Evolutionary conservation across 1,284 basidiomycete genomes (phyloP), one percentile per base, ranked within the genome.

Genomic region (Apiotrichum mycotoxinovorans): DNA sequence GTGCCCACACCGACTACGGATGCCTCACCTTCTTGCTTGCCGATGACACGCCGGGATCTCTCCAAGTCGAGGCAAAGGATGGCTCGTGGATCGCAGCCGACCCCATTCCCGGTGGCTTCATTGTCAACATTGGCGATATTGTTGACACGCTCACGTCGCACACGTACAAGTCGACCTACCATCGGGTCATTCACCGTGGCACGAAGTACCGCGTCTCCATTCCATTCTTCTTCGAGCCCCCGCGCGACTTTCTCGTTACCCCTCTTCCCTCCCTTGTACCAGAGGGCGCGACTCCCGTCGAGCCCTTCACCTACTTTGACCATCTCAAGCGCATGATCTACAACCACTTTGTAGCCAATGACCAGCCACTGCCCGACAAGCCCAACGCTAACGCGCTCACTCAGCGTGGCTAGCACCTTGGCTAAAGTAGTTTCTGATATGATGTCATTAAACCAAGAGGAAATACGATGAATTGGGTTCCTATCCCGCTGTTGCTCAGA

Each of bases 81-180:
- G 86, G 87, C 0, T 77, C 84, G 54, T 88, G 87, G 87, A 86
- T 89, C 50, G 84, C 87, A 50, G 87, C 83, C 0, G 40, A 41
- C 20, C 49, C 49, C 5, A 82, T 87, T 41, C 83, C 84, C 0
- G 83, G 83, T 3, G 87, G 87, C 1, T 86, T 89, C 62, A 85
- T 89, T 7, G 79, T 84, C 30, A 84, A 83, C 64, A 82, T 88
- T 50, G 87, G 87, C 1, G 87, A 87, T 43, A 69, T 71, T 56
- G 61, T 65, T 41, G 65, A 67, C 27, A 20, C 40, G 7, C 40
- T 41, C 34, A 45, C 42, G 1, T 17, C 20, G 12, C 40, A 41
- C 12, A 20, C n/a, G 4, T 41, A 43, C 51, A 52, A 52, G 33
- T 41, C 42, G 33, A 45, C 51, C 7, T 37, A 25, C 22, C 42